Evolutionary conservation across 805 yeast genomes (phyloP), one percentile per base, ranked within the genome.

Genomic region (Candida saitoana): DNA sequence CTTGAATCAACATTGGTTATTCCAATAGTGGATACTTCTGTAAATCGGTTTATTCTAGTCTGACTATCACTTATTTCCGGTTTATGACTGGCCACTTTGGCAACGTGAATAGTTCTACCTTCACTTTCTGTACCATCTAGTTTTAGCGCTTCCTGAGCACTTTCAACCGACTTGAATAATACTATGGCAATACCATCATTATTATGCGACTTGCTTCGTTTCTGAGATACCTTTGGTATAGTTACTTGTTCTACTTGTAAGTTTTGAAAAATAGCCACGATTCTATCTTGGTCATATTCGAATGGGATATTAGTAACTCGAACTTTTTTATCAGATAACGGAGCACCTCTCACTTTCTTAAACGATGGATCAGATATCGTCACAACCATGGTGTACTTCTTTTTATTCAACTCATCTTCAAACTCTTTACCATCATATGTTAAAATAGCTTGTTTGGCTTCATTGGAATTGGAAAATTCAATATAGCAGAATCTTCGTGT

Each of bases 401-500:
- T 49, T 7, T 55, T 47, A 3, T 54, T 50, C 0, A 46, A 39
- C 4, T 50, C 54, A 4, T 67, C 74, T 1, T 58, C 57, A 1
- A 73, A 27, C 0, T 47, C 52, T 31, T 50, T 59, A 0, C 71
- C 77, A 52, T 82, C 55, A 8, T 79, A 58, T 1, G 46, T 43
- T 0, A 45, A 45, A 1, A 75, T 63, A 0, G 85, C 83, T 0
- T 48, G 39, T 0, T 54, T 36, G 0, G 86, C 84, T 14, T 60
- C 62, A n/a, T 66, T 64, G 0, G 73, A 41, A 4, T 65, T 54
- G 0, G 59, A 41, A 48, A 63, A 80, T 50, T 85, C 93, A 12
- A 84, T 69, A 53, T 87, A 87, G 47, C 91, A 85, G 54, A 87
- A 87, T 22, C 95, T 58, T 43, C 93, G 69, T 22, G 73, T 71